A percentile compares a stretch with the other conserved stretches of the same genome.
Evolutionary conservation across 192 early-diverging fungal genomes (phyloP).

Genomic region (Ambispora gerdemannii): DNA sequence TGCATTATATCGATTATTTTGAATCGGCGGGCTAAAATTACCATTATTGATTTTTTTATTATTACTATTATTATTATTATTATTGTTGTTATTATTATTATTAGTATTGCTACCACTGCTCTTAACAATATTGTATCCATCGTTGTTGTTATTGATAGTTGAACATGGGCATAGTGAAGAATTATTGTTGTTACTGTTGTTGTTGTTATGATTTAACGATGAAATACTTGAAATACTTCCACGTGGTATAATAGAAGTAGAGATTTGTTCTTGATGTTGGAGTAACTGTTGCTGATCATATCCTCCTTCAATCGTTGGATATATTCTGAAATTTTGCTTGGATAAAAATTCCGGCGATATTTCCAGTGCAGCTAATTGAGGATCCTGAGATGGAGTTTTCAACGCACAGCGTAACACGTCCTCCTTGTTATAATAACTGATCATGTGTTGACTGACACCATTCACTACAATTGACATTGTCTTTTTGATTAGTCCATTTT

Average conservation of each 20-base stretch:
- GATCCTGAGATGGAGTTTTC: constrained; percentile 52
- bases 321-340: constrained; percentile 61
- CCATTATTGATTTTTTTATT: constrained; percentile 12
- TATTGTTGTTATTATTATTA: too few relatives aligned
- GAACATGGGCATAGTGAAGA: not conserved
- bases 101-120: too few relatives aligned
- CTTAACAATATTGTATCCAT: not conserved
- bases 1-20: not conserved
- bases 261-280: not conserved
- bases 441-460: constrained; percentile 58
- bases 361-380: constrained; percentile 53
- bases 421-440: constrained; percentile 56
- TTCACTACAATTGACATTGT: constrained; percentile 73
- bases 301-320: constrained; percentile 43
- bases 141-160: not conserved
- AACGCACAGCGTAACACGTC: constrained; percentile 50
- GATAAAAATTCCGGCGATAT: constrained; percentile 56
- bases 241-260: too few relatives aligned
- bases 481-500: constrained; percentile 70
- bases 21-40: constrained; percentile 14
- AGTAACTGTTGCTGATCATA: constrained; percentile 33
- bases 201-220: too few relatives aligned
- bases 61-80: not conserved
- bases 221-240: too few relatives aligned
- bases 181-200: not conserved